These are phyloP conservation scores for Blastocystis sp. DNA, from an alignment of 352 stramenopile species.

Conservation along the genomic window DNA sequence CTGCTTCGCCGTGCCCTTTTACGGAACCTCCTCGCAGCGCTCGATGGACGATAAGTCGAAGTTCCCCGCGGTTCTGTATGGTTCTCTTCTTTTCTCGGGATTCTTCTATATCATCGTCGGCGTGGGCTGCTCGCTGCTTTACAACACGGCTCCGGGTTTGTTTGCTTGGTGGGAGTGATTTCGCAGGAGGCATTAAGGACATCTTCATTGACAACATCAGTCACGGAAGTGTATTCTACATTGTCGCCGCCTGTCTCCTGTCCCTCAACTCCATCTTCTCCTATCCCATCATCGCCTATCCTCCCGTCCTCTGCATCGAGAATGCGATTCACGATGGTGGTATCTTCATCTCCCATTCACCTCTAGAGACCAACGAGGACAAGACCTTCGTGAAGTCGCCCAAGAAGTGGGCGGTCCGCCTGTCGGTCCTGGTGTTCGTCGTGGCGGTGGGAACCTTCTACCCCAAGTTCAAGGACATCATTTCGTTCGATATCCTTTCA, in stretches of 20 bases:
- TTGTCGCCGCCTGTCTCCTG: slow-evolving; percentile 8
- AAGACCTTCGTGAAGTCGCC: slow-evolving; percentile 34
- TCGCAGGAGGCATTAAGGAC: background rate
- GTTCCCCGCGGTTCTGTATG: slow-evolving; percentile 21
- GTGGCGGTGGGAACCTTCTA: slow-evolving; percentile 38
- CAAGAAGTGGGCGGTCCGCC: slow-evolving; percentile 33
- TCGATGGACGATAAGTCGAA: slow-evolving; percentile 56
- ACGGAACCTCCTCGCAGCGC: slow-evolving; percentile 45
- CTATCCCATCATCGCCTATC: slow-evolving; percentile 46
- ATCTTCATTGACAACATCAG: slow-evolving; percentile 56
- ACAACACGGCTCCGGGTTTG: background rate
- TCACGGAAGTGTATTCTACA: background rate
- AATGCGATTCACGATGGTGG: slow-evolving; percentile 2
- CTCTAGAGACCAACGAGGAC: slow-evolving; percentile 34
- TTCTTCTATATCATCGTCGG: slow-evolving; percentile 48
- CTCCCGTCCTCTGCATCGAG: slow-evolving; percentile 39
- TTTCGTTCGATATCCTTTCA: slow-evolving; percentile 40
- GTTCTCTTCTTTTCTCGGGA: slow-evolving; percentile 31
- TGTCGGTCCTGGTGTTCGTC: slow-evolving; percentile 15
- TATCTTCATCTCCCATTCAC: background rate
- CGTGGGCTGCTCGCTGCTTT: slow-evolving; percentile 34
- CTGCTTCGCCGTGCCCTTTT: slow-evolving; percentile 41
- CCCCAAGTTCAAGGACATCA: slow-evolving; percentile 43
- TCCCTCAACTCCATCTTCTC: slow-evolving; percentile 36
- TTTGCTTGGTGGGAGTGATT: background rate